Percentiles rank a stretch among this genome's conserved stretches.
phyloP scores from a whole-genome alignment of 768 basidiomycete genomes.

The Phanerochaete carnosa region DNA sequence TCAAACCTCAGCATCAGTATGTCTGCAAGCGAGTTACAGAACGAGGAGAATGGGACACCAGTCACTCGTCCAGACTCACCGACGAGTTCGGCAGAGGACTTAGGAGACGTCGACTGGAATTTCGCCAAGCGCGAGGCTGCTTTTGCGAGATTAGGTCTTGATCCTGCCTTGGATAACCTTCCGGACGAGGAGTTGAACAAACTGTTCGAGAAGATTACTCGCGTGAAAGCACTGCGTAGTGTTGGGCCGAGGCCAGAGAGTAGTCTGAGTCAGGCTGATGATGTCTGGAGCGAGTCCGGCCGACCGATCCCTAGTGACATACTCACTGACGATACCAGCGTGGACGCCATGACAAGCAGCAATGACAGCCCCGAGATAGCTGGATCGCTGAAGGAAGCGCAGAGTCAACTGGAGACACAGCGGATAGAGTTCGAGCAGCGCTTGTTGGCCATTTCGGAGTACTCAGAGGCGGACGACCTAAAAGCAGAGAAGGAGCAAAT shows the following conservation, averaged over 20 bases:
- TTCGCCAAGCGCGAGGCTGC: conserved; percentile 95
- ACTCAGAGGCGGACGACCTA: conserved; percentile 79
- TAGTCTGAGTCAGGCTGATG: conserved; percentile 81
- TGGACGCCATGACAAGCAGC: conserved; percentile 60
- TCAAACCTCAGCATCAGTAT: conserved; percentile 66
- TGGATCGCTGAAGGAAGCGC: conserved; percentile 64
- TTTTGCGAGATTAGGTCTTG: conserved; percentile 77
- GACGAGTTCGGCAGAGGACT: conserved; percentile 53
- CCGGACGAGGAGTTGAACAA: conserved; percentile 95
- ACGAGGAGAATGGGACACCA: conserved; percentile 37
- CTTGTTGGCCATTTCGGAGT: conserved; percentile 57
- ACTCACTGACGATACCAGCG: conserved; percentile 83
- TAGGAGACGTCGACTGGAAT: conserved; percentile 90
- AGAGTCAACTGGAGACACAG: conserved; percentile 60
- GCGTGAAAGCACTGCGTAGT: conserved; percentile 82
- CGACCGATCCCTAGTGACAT: conserved; percentile 75
- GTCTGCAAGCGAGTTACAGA: conserved; percentile 64
- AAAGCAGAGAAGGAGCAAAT: conserved; percentile 91
- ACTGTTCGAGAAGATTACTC: conserved; percentile 91
- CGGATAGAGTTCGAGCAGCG: conserved; percentile 55
- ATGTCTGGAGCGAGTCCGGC: conserved; percentile 88
- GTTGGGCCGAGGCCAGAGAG: conserved; percentile 85
- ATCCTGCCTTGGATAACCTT: conserved; percentile 87
- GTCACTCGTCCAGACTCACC: conserved; percentile 80
- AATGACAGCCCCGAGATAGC: conserved; percentile 63